Percentiles rank a stretch among this genome's conserved stretches.
phyloP scores from a whole-genome alignment of 1,284 basidiomycete species.

The Neonothopanus nambi region DNA sequence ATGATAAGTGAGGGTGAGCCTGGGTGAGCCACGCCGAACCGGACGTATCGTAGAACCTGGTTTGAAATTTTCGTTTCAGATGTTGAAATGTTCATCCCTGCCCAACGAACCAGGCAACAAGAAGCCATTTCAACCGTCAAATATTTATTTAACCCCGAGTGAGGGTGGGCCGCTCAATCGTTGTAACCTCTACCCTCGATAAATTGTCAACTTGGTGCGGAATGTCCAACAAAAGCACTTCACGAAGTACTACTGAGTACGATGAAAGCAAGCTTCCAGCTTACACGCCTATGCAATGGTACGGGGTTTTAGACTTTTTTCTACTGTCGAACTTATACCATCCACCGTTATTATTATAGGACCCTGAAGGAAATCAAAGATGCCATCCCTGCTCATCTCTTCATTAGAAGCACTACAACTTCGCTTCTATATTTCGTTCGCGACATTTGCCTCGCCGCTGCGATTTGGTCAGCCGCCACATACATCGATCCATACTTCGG shows the following conservation, averaged over 20 bases:
- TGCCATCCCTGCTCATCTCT: constrained; percentile 51
- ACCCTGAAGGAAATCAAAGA: constrained; percentile 53
- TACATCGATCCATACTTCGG: constrained; percentile 48
- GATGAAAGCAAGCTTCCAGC: constrained; percentile 39
- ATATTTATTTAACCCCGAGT: too few relatives aligned
- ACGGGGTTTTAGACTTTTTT: constrained; percentile 9
- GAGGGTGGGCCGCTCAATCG: too few relatives aligned
- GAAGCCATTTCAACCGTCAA: too few relatives aligned
- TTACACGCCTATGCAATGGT: constrained; percentile 50
- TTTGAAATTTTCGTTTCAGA: too few relatives aligned
- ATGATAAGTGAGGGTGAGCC: too few relatives aligned
- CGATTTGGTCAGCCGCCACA: constrained; percentile 43
- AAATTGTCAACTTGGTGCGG: too few relatives aligned
- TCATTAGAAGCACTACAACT: constrained; percentile 37
- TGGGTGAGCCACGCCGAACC: too few relatives aligned
- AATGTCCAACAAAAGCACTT: too few relatives aligned
- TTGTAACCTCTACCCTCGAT: too few relatives aligned
- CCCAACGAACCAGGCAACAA: too few relatives aligned
- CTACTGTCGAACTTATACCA: not conserved
- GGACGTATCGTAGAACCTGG: too few relatives aligned
- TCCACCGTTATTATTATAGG: constrained; percentile 25
- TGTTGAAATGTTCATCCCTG: too few relatives aligned
- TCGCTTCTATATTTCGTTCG: constrained; percentile 43
- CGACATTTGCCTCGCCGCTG: constrained; percentile 46
- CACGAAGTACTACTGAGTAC: constrained; percentile 20